Percentiles rank a stretch among this genome's conserved stretches.
phyloP scores from a whole-genome alignment of 306 rosid species.

The Castanea sativa region DNA sequence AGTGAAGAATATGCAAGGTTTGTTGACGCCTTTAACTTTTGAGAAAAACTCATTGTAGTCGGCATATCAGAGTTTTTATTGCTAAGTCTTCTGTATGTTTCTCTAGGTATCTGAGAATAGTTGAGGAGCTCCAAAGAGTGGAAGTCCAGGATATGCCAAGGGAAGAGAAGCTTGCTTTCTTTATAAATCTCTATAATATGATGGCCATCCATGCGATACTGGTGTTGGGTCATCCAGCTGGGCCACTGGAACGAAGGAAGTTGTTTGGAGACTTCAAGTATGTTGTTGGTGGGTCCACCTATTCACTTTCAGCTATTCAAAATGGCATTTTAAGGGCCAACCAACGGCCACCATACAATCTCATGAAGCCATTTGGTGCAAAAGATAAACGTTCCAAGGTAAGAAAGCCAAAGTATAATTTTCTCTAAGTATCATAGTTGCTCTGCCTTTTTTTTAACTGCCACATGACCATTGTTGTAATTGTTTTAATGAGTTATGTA shows the following conservation, averaged over 20 bases:
- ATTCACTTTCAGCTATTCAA: slow-evolving; percentile 86
- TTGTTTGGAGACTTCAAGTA: slow-evolving; percentile 78
- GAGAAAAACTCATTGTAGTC: neutral
- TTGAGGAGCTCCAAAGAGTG: slow-evolving; percentile 93
- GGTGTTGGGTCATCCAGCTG: slow-evolving; percentile 74
- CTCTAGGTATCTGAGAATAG: slow-evolving; percentile 79
- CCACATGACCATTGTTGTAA: slow-evolving; percentile 4
- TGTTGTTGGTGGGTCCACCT: slow-evolving; percentile 74
- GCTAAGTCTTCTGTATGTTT: slow-evolving; percentile 9
- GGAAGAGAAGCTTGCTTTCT: slow-evolving; percentile 93
- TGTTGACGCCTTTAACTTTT: slow-evolving; percentile 9
- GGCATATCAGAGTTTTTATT: neutral
- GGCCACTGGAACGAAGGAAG: slow-evolving; percentile 75
- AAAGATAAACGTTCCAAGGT: slow-evolving; percentile 72
- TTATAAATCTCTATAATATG: slow-evolving; percentile 90
- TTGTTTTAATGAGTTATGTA: too few relatives aligned
- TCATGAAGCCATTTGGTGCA: slow-evolving; percentile 82
- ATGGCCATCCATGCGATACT: slow-evolving; percentile 88
- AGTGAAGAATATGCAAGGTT: slow-evolving; percentile 97
- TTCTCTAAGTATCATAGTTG: neutral
- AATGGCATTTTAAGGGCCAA: slow-evolving; percentile 93
- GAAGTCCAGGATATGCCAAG: slow-evolving; percentile 62
- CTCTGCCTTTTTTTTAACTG: neutral
- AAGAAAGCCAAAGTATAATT: slow-evolving; percentile 11
- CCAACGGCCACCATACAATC: slow-evolving; percentile 85